Evolutionary conservation across 352 stramenopile genomes (phyloP), one percentile per base, ranked within the genome.

Genomic region (Globisporangium abappressorium): DNA sequence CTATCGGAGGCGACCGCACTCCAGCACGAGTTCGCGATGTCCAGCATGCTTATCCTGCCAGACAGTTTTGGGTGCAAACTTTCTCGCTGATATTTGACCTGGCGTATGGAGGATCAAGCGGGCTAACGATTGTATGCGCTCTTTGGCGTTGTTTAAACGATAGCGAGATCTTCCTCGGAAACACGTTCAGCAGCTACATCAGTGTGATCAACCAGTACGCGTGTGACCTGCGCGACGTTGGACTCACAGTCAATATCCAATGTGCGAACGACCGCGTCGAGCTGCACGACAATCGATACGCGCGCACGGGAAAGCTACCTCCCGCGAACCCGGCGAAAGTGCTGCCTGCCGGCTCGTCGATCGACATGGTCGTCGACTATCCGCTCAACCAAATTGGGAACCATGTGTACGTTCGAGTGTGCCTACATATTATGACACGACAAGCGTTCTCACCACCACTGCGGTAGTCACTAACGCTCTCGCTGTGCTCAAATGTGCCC

Each of bases 131-230:
- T 49, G 0, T 43, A 33, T 46, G 6, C 18, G 22, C 20, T 24
- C 7, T 51, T 8, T 8, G 5, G 5, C 22, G 18, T 51, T 30
- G 11, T 18, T 14, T 12, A 18, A 22, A 15, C 12, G 9, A 56
- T 60, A 95, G 88, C 33, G 91, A 97, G 71, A 97, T 97, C 57
- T 97, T 97, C 67, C 75, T 96, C 58, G 91, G 91, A 69, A 95
- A 97, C 76, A 96, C 86, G 24, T 97, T 97, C 69, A 96, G 87
- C 77, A 96, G 90, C 75, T 97, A 97, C 76, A 96, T 97, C 74
- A 94, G 83, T 64, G 90, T 97, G 22, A 93, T 97, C 62, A 97
- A 97, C 73, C 88, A 89, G 62, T 95, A 92, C 72, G 78, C 82
- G 41, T 94, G 82, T 30, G 84, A 93, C 22, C 57, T 95, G 28